Evolutionary conservation across 1,139 yeast genomes (phyloP).

Genomic region (Pichiaceae sp.): DNA sequence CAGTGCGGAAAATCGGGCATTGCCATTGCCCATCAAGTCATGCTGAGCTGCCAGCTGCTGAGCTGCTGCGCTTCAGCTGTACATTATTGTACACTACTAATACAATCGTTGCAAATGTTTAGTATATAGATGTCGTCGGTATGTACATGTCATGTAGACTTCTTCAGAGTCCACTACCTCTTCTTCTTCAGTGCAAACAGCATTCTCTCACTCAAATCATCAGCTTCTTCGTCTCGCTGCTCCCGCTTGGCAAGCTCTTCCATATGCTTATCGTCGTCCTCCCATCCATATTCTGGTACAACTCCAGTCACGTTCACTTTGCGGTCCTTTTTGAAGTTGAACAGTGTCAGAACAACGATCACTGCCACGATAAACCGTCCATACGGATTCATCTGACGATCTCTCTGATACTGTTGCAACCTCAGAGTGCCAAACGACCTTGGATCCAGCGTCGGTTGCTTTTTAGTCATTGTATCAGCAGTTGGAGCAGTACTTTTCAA

Average conservation of each 20-base stretch:
- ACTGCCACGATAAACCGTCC: conserved; percentile 44
- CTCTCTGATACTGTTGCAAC: conserved; percentile 37
- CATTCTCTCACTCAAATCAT: conserved; percentile 9
- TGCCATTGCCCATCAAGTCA: neutral
- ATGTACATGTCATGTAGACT: too few species aligned
- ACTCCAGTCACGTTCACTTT: conserved; percentile 40
- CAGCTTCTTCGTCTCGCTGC: conserved; percentile 5
- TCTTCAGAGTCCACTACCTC: neutral
- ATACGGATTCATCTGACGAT: conserved; percentile 43
- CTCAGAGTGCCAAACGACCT: conserved; percentile 39
- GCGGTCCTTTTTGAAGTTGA: conserved; percentile 44
- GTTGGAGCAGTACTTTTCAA: conserved; percentile 23
- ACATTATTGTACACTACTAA: too few species aligned
- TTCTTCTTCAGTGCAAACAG: conserved; percentile 2
- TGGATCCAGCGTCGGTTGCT: conserved; percentile 33
- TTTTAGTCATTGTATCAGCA: conserved; percentile 25
- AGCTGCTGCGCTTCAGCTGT: too few species aligned
- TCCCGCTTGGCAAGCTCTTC: conserved; percentile 9
- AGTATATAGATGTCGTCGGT: conserved; percentile 5
- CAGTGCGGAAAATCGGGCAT: neutral
- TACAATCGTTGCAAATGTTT: too few species aligned
- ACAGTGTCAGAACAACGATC: conserved; percentile 31
- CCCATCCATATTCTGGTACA: conserved; percentile 30
- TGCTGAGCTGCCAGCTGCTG: conserved; percentile 1
- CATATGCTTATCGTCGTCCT: conserved; percentile 29